Base-by-base conservation (phyloP, 1,284 basidiomycete genomes). In the Sporisorium reilianum region DNA sequence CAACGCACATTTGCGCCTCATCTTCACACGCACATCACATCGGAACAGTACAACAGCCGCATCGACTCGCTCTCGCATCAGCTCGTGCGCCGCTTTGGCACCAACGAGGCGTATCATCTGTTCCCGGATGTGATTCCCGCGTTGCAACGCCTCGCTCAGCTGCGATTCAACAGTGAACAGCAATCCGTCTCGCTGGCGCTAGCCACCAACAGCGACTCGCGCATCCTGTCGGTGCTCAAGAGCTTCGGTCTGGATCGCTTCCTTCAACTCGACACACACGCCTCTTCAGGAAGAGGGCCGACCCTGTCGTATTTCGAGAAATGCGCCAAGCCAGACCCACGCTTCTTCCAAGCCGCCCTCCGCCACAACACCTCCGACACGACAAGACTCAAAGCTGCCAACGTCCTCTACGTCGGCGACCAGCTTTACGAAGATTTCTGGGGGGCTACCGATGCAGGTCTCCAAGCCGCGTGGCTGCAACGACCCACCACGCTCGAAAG, bases 401-500 rank as follows among this genome's bases (percentile, higher is more conserved):
- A 72, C 8, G 75, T 67, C 8, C 50, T 79, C 16, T 79, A 77
- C 55, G 71, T 79, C 3, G 77, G 77, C 36, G 75, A 79, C 30
- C 77, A 79, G 51, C 61, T 79, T 9, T 34, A 74, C 20, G 75
- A 79, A 56, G 77, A 79, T 34, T 77, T 75, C 23, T 73, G 71
- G 71, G 77, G 64, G 0, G 70, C 77, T 10, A 64, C 63, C 23
- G 58, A 71, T 20, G 75, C 71, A 14, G 71, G 72, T 10, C 52
- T 77, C 1, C 62, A 72, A 55, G 67, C 75, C 0, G 60, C 66
- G 5, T 79, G 77, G 77, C 42, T 79, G n/a, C 65, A 73, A 44
- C 53, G 74, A 22, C 34, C 48, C 22, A 18, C 34, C 22, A 49
- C n/a, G 3, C 11, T 34, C 30, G 59, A 74, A 20, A 66, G 71